Conservation (phyloP, 2,329 filamentous ascomycete species). For the Aspergillus unguis region DNA sequence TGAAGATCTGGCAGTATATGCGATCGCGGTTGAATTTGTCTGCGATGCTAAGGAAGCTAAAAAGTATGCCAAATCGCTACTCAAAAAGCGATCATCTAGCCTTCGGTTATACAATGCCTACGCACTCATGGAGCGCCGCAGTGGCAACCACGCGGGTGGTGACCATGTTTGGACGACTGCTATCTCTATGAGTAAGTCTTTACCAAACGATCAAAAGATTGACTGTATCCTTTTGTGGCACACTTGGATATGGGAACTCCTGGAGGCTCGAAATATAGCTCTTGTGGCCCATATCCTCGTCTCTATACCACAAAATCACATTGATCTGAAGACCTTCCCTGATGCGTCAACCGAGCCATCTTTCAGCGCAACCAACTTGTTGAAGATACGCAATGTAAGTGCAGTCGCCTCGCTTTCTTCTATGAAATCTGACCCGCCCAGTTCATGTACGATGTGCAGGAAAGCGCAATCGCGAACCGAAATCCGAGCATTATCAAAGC, state of each 20-base stretch:
- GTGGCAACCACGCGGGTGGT: slow-evolving; percentile 57
- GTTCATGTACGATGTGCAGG: slow-evolving; percentile 52
- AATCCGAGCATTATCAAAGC: slow-evolving; percentile 50
- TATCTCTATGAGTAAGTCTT: slow-evolving; percentile 53
- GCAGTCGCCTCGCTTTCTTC: neutral
- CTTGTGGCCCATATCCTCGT: slow-evolving; percentile 40
- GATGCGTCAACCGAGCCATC: slow-evolving; percentile 14
- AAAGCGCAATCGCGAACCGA: slow-evolving; percentile 54
- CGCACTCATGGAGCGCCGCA: slow-evolving; percentile 65
- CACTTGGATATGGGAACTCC: slow-evolving; percentile 66
- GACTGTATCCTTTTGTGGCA: slow-evolving; percentile 53
- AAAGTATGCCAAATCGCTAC: slow-evolving; percentile 67
- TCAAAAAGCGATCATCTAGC: slow-evolving; percentile 66
- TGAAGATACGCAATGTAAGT: slow-evolving; percentile 42
- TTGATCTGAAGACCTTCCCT: slow-evolving; percentile 31
- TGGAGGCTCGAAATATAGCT: slow-evolving; percentile 44
- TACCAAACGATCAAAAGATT: slow-evolving; percentile 33
- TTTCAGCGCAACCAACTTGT: slow-evolving; percentile 32
- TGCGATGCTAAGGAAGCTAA: slow-evolving; percentile 56
- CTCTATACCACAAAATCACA: slow-evolving; percentile 35
- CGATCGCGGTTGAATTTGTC: slow-evolving; percentile 63
- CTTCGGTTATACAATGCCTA: slow-evolving; percentile 74
- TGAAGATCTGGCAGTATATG: slow-evolving; percentile 63
- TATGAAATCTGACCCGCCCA: slow-evolving; percentile 51
- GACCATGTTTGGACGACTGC: slow-evolving; percentile 66